Conservation (phyloP, 148 eudicot species). For the Rhododendron vialii region DNA sequence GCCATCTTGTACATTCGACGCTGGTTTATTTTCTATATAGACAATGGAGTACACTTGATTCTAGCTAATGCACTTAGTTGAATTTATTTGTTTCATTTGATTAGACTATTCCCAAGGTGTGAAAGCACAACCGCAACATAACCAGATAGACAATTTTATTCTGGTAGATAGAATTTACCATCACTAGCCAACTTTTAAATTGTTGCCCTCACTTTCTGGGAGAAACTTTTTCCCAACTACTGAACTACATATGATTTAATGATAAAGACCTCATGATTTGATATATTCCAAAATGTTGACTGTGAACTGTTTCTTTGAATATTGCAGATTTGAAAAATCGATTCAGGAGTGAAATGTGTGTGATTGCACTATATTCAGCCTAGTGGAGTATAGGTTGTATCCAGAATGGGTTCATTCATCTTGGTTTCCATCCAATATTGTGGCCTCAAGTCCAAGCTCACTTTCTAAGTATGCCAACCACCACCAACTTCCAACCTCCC, state of each 20-base stretch:
- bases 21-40: neutral
- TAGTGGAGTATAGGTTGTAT: neutral
- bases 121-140: neutral
- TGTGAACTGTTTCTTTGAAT: neutral
- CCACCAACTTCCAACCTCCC: constrained; percentile 4
- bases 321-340: neutral
- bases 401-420: neutral
- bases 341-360: neutral
- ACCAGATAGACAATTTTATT: neutral
- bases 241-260: neutral
- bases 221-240: neutral
- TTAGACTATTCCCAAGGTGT: neutral
- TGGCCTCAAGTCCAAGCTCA: neutral
- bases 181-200: neutral
- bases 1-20: neutral
- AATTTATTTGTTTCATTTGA: neutral
- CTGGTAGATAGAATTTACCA: neutral
- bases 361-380: neutral
- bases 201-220: neutral
- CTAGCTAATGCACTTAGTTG: neutral
- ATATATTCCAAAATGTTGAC: neutral
- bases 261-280: neutral
- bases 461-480: neutral
- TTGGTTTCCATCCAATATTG: neutral
- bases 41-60: neutral